Base-by-base conservation (phyloP, 164 flowering plant genomes). In the Taxillus chinensis region DNA sequence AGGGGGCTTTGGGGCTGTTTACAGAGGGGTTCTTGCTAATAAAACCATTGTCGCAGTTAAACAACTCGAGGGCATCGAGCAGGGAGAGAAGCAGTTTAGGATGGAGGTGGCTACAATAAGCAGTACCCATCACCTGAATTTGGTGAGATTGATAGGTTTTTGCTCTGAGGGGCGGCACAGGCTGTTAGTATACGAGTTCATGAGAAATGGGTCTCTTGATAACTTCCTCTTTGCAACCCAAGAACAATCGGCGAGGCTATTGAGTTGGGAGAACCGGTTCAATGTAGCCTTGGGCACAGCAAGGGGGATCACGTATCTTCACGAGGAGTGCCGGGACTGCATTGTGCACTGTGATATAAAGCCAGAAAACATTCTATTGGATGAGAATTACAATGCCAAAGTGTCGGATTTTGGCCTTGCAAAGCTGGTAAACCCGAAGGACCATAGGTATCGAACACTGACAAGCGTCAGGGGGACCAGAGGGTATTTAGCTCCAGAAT, bases 271-370 rank as follows among this genome's bases (percentile, higher is more conserved):
- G 60, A 43, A 68, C 39, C 68, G 97, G 62, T 86, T 78, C 64
- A 79, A 74, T 45, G 71, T 90, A 38, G 92, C 90, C 8, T 78
- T 90, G 8, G 97, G 92, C 4, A 86, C 89, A 12, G 97, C 92
- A 7, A 79, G 78, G 69, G 97, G 95, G 42, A 80, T 87, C 50
- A 78, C 95, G 14, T 90, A 90, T 67, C 82, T 90, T 54, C 97
- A 90, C 41, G 97, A 90, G 68, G 95, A 87, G 69, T 90, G 97
- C 57, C 76, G 90, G 37, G 97, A 87, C 53, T 86, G 95, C 78
- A 87, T 90, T 50, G 81, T 87, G 38, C 97, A 90, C 60, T 86
- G 95, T 61, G 90, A 90, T 70, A 84, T 90, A 51, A 90, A 90
- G 69, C 96, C 96, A 6, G 92, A 87, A 55, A 90, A 87, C 74